These are phyloP conservation scores for Lentinula lateritia DNA, from an alignment of 768 basidiomycete species.

Conservation along the genomic window DNA sequence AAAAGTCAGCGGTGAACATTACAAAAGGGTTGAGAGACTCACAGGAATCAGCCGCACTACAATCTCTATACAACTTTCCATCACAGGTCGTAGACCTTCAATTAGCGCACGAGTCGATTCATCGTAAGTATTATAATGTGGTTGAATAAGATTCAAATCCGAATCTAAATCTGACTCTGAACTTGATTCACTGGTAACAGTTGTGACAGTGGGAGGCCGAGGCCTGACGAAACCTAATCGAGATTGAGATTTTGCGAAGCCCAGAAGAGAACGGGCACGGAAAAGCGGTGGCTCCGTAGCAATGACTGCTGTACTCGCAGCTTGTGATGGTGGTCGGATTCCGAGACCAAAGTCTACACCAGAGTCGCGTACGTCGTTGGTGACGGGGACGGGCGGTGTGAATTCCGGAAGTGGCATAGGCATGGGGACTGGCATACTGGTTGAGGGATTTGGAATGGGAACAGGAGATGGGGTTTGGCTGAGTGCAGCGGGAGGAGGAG, in stretches of 20 bases:
- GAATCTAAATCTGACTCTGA: neutral
- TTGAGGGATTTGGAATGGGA: neutral
- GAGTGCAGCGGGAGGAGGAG: neutral
- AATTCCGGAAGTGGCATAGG: neutral
- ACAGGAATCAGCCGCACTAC: constrained; percentile 1
- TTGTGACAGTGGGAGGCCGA: neutral
- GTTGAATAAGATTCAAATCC: neutral
- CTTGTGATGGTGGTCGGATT: neutral
- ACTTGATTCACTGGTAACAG: neutral
- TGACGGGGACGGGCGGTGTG: neutral
- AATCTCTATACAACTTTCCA: constrained; percentile 3
- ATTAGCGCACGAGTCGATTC: neutral
- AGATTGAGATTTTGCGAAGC: neutral
- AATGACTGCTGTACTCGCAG: neutral
- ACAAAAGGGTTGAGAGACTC: neutral
- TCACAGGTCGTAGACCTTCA: neutral
- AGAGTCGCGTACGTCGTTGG: neutral
- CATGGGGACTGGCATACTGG: neutral
- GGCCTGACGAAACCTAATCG: neutral
- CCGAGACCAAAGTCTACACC: neutral
- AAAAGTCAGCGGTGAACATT: neutral
- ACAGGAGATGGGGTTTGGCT: neutral
- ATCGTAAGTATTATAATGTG: neutral
- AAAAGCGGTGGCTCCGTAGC: neutral
- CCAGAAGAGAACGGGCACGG: neutral